Base-by-base conservation (phyloP, 176 grass and related monocot genomes). In the Saccharum spontaneum region DNA sequence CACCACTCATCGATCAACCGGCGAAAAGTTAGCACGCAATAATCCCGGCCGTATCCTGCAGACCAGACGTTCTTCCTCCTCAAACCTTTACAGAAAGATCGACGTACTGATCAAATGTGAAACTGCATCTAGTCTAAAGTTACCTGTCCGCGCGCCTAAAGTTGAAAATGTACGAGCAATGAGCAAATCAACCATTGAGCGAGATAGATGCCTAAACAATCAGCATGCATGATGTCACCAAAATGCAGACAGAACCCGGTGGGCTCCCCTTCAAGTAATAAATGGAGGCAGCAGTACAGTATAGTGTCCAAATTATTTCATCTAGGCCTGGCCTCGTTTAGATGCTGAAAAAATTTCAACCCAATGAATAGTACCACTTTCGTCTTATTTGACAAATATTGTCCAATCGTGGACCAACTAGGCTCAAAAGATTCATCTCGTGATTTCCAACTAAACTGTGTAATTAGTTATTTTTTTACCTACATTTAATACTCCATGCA, bases 191-290 rank as follows among this genome's bases (percentile, higher is more conserved):
- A 86, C 55, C 1, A 22, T 2, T 14, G 11, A 79, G 28, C 28
- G 28, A 28, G 36, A 14, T 15, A 64, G 77, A 50, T 81, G 61
- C 70, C 60, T 68, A 37, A 78, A 28, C 37, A 33, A 79, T 61
- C 55, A 17, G 7, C n/a, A 61, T 28, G 76, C 60, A 76, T 87
- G 86, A 87, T 48, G 86, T 70, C 79, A 87, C 72, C 48, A 20
- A 44, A 82, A 76, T 82, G 78, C 78, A 75, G 62, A 31, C 78
- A 57, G 18, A 17, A 28, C 18, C 4, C 6, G 38, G 72, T 68
- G 50, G 79, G 71, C 1, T 7, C 36, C 79, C 8, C 4, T 11
- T 4, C 13, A 22, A 2, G 72, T 70, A 87, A 87, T 87, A 61
- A 87, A 82, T 77, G 79, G 79, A 18, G 37, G 8, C 59, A 62